Evolutionary conservation across 2,329 filamentous ascomycete species (phyloP), one percentile per base, ranked within the genome.

Genomic region (Phyllachora maydis): DNA sequence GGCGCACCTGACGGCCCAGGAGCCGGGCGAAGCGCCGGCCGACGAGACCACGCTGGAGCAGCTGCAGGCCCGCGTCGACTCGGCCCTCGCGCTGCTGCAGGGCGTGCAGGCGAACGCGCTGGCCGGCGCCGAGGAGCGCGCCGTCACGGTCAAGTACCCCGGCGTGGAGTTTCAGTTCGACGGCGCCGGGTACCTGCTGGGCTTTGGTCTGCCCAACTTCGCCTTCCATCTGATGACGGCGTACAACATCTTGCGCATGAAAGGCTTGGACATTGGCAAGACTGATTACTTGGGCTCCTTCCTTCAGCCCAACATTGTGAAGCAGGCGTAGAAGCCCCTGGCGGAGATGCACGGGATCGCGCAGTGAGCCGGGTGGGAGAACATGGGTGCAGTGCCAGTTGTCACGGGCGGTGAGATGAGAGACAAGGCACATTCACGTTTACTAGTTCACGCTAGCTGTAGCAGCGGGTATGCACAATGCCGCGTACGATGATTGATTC

Each of bases 181-280:
- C 9, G 32, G 27, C 18, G 30, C 35, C 22, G 39, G 43, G 0
- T 67, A 62, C 28, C 33, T 61, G 5, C 31, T 48, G 11, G 37
- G 38, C 3, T 58, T 52, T 36, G 49, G 43, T 3, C 28, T 68
- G 18, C 64, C 65, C 8, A 70, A 71, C 37, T 53, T 69, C 35
- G 66, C 52, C 40, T 73, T 73, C 38, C 68, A 73, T 34, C 29
- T 60, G 4, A 52, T 45, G 13, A 65, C 53, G 5, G 55, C 58
- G 5, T 72, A 73, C 39, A 47, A 39, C 3, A 58, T 74, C 23
- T 35, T 72, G 34, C 46, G 67, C 23, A 48, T 46, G 22, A 52
- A 59, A 39, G 66, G 65, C 0, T 59, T 70, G 9, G 52, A 52
- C 1, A 12, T 74, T 15, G 65, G 65, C 8, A 72, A 71, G 50